Percentiles rank a stretch among this genome's conserved stretches.
Conservation (phyloP, 2,329 filamentous ascomycete genomes). For the Talaromyces rugulosus region DNA sequence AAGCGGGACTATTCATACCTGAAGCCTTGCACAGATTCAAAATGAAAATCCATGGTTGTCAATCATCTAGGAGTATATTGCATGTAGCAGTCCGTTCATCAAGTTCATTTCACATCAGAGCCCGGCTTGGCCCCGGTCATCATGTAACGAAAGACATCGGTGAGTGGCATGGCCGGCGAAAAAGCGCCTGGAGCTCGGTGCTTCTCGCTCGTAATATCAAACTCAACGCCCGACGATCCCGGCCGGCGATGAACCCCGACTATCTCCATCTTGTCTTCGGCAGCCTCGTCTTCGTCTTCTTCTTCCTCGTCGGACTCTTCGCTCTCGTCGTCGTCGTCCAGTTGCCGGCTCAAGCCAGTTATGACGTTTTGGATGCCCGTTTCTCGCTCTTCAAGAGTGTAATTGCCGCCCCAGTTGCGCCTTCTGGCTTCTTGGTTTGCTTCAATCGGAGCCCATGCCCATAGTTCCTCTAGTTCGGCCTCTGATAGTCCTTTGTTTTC, state of each 20-base stretch:
- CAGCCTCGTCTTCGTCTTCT: constrained; percentile 49
- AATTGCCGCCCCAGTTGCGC: constrained; percentile 59
- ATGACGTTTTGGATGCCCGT: constrained; percentile 64
- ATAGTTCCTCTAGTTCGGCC: constrained; percentile 55
- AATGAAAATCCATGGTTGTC: not conserved
- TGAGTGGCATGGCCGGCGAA: constrained; percentile 36
- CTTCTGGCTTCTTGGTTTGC: constrained; percentile 43
- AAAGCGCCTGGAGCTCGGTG: constrained; percentile 21
- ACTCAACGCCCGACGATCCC: constrained; percentile 28
- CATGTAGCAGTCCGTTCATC: not conserved
- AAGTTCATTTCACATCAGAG: constrained; percentile 16
- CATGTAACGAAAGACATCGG: constrained; percentile 49
- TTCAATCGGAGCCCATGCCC: constrained; percentile 52
- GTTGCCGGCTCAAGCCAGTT: constrained; percentile 61
- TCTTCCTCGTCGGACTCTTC: constrained; percentile 49
- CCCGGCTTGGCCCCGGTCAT: constrained; percentile 41
- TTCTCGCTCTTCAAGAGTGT: constrained; percentile 66
- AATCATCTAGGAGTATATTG: too few relatives aligned
- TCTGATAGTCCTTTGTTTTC: constrained; percentile 32
- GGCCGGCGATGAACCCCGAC: constrained; percentile 33
- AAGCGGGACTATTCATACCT: not conserved
- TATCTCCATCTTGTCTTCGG: constrained; percentile 38
- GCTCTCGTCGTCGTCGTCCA: constrained; percentile 51
- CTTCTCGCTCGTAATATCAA: constrained; percentile 26
- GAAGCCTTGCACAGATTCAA: not conserved